phyloP scores from a whole-genome alignment of 75 land plant genomes.

The Sequoia sempervirens region DNA sequence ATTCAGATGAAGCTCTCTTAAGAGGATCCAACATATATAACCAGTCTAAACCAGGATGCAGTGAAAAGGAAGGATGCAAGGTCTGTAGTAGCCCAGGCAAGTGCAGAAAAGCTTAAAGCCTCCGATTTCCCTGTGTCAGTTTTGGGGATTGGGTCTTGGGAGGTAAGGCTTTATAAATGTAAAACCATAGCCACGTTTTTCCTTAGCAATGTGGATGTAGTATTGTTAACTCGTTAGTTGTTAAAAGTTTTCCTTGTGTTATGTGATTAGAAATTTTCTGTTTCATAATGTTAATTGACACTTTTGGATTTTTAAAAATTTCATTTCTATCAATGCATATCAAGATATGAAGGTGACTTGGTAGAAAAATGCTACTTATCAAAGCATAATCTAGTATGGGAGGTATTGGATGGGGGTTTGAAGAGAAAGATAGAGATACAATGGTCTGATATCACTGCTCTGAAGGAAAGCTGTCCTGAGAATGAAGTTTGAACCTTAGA shows the following conservation, averaged over 20 bases:
- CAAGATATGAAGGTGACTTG: constrained; percentile 76
- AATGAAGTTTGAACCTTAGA: constrained; percentile 55
- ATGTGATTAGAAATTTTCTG: not conserved
- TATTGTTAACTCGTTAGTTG: not conserved
- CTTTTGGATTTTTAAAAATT: not conserved
- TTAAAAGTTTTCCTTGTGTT: not conserved
- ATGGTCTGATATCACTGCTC: constrained; percentile 93
- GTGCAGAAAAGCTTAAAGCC: constrained; percentile 75
- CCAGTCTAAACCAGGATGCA: constrained; percentile 3
- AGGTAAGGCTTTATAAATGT: constrained; percentile 38
- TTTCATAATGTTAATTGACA: not conserved
- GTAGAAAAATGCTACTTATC: constrained; percentile 90
- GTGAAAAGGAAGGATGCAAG: constrained; percentile 17
- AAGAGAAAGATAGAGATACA: constrained; percentile 96
- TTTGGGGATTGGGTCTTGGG: constrained; percentile 81
- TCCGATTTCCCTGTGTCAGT: constrained; percentile 78
- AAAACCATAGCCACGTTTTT: not conserved
- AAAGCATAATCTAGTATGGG: constrained; percentile 90
- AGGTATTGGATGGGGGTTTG: constrained; percentile 80
- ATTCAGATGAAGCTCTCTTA: constrained; percentile 58
- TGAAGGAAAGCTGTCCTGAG: constrained; percentile 32
- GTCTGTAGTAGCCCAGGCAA: not conserved
- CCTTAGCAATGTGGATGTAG: not conserved
- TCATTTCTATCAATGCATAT: constrained; percentile 22
- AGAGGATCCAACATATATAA: not conserved